These are phyloP conservation scores for Emergomyces pasteurianus DNA, from an alignment of 2,329 filamentous ascomycete species.

Conservation along the genomic window DNA sequence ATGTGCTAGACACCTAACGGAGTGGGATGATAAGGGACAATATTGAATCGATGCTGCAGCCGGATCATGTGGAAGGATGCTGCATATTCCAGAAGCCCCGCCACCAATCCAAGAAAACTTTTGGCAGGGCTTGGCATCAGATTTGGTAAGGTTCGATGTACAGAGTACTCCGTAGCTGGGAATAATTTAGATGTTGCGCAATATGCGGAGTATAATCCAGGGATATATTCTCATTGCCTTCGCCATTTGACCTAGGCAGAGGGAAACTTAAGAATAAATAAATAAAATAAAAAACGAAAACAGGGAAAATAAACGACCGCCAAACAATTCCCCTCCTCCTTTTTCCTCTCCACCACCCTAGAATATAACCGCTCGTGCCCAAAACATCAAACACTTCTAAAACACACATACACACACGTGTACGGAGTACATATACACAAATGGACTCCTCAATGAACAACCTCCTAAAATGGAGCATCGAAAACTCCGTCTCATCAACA, in stretches of 20 bases:
- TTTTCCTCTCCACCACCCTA: no score
- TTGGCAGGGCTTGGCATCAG: neutral
- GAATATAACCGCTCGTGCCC: no score
- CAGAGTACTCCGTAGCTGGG: no score
- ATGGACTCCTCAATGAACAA: constrained; percentile 57
- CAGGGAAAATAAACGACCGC: neutral
- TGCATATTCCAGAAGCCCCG: no score
- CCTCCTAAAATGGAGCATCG: constrained; percentile 67
- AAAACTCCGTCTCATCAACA: constrained; percentile 43
- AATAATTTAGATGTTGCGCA: no score
- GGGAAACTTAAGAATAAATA: neutral
- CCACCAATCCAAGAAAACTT: no score
- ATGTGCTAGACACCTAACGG: no score
- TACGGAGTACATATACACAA: constrained; percentile 21
- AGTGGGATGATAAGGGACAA: no score
- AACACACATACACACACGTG: constrained; percentile 6
- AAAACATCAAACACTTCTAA: neutral
- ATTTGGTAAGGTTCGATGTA: no score
- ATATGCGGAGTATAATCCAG: no score
- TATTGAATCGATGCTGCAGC: no score
- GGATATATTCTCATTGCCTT: neutral
- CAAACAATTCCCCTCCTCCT: neutral
- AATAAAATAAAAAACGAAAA: neutral
- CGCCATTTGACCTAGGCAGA: neutral
- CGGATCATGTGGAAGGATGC: no score